These are phyloP conservation scores for Pyrenophora tritici-repentis DNA, from an alignment of 2,329 filamentous ascomycete species.

Conservation along the genomic window DNA sequence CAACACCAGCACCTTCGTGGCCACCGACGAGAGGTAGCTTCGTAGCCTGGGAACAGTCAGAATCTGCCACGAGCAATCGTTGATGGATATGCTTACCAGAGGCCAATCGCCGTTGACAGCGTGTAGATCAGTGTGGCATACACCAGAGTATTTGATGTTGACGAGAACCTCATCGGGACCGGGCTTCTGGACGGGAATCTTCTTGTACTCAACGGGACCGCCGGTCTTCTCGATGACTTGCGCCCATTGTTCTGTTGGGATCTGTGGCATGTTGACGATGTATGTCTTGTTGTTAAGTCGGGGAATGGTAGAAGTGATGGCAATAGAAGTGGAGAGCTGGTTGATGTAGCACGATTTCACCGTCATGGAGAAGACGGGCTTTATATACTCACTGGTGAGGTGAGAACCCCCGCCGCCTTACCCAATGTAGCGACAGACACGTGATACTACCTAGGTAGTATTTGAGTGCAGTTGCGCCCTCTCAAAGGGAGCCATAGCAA, in stretches of 20 bases:
- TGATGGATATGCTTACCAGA: conserved; percentile 49
- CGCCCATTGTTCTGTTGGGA: conserved; percentile 88
- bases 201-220: conserved; percentile 71
- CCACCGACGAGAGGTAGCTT: conserved; percentile 88
- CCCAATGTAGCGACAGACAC: conserved; percentile 16
- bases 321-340: conserved; percentile 11
- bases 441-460: conserved; percentile 12
- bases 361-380: conserved; percentile 4
- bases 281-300: neutral
- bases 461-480: conserved; percentile 15
- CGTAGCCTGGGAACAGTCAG: conserved; percentile 50
- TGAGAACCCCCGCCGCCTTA: conserved; percentile 12
- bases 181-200: conserved; percentile 80
- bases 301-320: conserved; percentile 5
- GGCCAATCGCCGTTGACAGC: conserved; percentile 92
- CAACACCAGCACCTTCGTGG: conserved; percentile 76
- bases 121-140: conserved; percentile 86
- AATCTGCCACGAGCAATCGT: neutral
- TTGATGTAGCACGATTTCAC: conserved; percentile 10
- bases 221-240: conserved; percentile 85
- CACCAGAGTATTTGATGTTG: conserved; percentile 88
- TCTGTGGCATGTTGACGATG: conserved; percentile 53
- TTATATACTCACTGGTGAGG: conserved; percentile 27
- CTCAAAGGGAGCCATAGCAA: conserved; percentile 17
- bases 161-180: conserved; percentile 89